Conservation (phyloP, 768 basidiomycete species). For the Artomyces pyxidatus region DNA sequence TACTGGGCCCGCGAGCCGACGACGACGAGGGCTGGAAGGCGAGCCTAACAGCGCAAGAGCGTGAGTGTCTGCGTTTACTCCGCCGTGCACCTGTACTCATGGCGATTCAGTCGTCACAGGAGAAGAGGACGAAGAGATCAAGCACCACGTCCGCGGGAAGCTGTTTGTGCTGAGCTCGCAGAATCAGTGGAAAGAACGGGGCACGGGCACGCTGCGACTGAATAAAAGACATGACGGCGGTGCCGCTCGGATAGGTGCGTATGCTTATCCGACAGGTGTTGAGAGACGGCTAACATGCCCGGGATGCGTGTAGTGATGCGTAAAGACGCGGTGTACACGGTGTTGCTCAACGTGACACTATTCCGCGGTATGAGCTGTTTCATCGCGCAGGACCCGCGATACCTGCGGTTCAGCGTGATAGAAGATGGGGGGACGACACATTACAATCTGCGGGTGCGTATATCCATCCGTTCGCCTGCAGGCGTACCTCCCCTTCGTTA, state of each 20-base stretch:
- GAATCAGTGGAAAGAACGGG: slow-evolving; percentile 71
- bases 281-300: slow-evolving; percentile 3
- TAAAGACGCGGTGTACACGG: slow-evolving; percentile 72
- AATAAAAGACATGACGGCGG: slow-evolving; percentile 63
- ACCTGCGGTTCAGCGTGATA: slow-evolving; percentile 68
- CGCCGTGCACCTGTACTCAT: not conserved
- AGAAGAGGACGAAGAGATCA: slow-evolving; percentile 74
- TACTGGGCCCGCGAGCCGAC: slow-evolving; percentile 25
- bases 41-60: slow-evolving; percentile 60
- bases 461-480: too few species aligned
- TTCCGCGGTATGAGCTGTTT: slow-evolving; percentile 73
- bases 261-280: too few species aligned
- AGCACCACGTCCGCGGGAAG: slow-evolving; percentile 73
- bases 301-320: slow-evolving; percentile 58
- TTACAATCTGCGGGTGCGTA: slow-evolving; percentile 66
- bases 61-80: slow-evolving; percentile 28
- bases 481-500: not conserved
- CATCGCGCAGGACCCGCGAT: slow-evolving; percentile 71
- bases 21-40: slow-evolving; percentile 35
- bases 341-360: slow-evolving; percentile 66
- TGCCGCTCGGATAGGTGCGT: slow-evolving; percentile 59
- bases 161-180: slow-evolving; percentile 50
- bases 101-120: slow-evolving; percentile 55
- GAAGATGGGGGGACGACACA: slow-evolving; percentile 53
- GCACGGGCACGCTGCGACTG: slow-evolving; percentile 61